Percentiles rank a stretch among this genome's conserved stretches.
phyloP scores from a whole-genome alignment of 345 rosid genomes.

The Lepidium africanum region DNA sequence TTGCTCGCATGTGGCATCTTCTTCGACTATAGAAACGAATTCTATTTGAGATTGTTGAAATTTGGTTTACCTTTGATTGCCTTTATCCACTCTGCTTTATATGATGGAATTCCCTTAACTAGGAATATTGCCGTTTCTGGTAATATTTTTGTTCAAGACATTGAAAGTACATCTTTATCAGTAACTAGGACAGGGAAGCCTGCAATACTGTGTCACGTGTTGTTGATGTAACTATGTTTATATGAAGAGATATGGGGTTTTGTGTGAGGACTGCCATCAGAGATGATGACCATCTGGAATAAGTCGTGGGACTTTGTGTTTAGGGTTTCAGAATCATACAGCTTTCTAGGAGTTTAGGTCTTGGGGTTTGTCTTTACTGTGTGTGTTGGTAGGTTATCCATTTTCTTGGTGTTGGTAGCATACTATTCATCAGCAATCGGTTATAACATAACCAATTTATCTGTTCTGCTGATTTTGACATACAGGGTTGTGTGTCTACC shows the following conservation, averaged over 20 bases:
- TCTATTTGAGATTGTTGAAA: neutral
- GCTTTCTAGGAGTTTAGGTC: neutral
- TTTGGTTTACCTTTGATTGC: neutral
- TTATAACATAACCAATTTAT: neutral
- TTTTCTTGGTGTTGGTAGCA: neutral
- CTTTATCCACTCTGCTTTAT: neutral
- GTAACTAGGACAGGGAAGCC: neutral
- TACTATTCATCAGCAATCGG: neutral
- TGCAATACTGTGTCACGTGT: constrained; percentile 12
- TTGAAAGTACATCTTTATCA: neutral
- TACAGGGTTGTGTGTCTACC: constrained; percentile 82
- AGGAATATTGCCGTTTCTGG: neutral
- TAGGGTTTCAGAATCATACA: neutral
- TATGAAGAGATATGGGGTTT: neutral
- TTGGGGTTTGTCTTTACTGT: neutral
- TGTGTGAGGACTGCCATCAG: neutral
- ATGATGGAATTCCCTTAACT: neutral
- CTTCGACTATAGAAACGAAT: neutral
- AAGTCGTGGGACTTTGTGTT: neutral
- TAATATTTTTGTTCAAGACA: neutral
- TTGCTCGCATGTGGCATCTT: neutral
- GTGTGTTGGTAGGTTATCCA: neutral
- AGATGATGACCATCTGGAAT: neutral
- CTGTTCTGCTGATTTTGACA: neutral
- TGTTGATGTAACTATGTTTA: neutral